These are phyloP conservation scores for Xylaria sp. DNA, from an alignment of 2,329 filamentous ascomycete genomes.

Conservation along the genomic window DNA sequence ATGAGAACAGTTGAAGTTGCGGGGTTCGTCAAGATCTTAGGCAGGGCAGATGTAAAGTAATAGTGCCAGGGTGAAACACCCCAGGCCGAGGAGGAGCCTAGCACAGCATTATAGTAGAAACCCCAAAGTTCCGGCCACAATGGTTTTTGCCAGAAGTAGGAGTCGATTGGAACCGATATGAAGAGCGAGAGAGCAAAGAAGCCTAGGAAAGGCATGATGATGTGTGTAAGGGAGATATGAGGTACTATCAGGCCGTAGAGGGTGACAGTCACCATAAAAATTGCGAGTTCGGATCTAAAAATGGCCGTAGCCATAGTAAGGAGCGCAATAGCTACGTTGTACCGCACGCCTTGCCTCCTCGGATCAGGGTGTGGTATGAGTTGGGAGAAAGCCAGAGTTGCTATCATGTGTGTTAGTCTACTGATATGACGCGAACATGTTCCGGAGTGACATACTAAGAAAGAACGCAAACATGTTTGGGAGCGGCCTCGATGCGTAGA, in stretches of 20 bases:
- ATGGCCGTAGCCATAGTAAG: slow-evolving; percentile 84
- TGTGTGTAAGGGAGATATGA: slow-evolving; percentile 45
- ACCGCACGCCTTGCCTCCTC: slow-evolving; percentile 55
- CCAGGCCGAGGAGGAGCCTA: slow-evolving; percentile 87
- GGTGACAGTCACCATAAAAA: slow-evolving; percentile 77
- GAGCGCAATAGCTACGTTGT: slow-evolving; percentile 75
- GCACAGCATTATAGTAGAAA: slow-evolving; percentile 91
- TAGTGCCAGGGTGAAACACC: slow-evolving; percentile 86
- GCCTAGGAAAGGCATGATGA: slow-evolving; percentile 73
- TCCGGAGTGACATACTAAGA: slow-evolving; percentile 69
- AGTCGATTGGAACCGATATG: slow-evolving; percentile 81
- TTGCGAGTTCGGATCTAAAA: slow-evolving; percentile 89
- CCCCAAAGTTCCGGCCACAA: slow-evolving; percentile 92
- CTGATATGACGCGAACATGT: neutral
- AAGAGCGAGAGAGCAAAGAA: slow-evolving; percentile 74
- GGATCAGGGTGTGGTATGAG: slow-evolving; percentile 54
- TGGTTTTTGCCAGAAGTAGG: slow-evolving; percentile 89
- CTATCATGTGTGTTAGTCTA: slow-evolving; percentile 53
- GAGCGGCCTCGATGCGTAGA: slow-evolving; percentile 89
- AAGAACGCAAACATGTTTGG: slow-evolving; percentile 98
- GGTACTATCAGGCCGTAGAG: slow-evolving; percentile 67
- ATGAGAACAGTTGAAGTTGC: slow-evolving; percentile 67
- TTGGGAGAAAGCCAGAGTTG: slow-evolving; percentile 71
- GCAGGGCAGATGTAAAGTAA: slow-evolving; percentile 85
- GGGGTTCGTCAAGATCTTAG: slow-evolving; percentile 86